Conservation (phyloP, 192 early-diverging fungal species). For the Backusella tarrabulga region DNA sequence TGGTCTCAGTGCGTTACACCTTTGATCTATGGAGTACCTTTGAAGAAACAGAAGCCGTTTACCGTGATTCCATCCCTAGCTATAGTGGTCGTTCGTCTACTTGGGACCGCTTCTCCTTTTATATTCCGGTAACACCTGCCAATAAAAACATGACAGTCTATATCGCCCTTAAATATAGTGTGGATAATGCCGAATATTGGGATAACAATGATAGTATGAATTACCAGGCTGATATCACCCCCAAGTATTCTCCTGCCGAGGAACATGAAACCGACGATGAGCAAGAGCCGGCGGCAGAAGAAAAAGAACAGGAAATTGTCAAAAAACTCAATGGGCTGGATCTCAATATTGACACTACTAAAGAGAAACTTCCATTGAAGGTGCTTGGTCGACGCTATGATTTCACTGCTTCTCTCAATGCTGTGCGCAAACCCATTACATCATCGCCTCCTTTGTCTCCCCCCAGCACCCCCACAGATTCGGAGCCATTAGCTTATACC, state of each 20-base stretch:
- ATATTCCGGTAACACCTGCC: constrained; percentile 47
- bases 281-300: not conserved
- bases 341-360: not conserved
- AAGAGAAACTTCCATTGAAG: constrained; percentile 1
- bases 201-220: constrained; percentile 93
- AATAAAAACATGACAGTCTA: constrained; percentile 45
- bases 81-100: constrained; percentile 37
- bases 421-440: constrained; percentile 22
- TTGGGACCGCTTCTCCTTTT: constrained; percentile 73
- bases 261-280: not conserved
- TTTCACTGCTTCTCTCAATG: constrained; percentile 38
- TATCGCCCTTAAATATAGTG: constrained; percentile 67
- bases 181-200: constrained; percentile 78
- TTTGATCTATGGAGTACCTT: constrained; percentile 78
- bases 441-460: constrained; percentile 7
- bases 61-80: constrained; percentile 51
- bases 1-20: constrained; percentile 78
- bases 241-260: not conserved
- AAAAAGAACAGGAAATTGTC: not conserved
- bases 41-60: constrained; percentile 65
- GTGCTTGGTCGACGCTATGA: constrained; percentile 34
- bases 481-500: not conserved
- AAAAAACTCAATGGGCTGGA: not conserved
- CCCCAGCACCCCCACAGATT: not conserved
- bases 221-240: constrained; percentile 55